Base-by-base conservation (phyloP, 139 green algal species). In the Chlorella sp. region DNA sequence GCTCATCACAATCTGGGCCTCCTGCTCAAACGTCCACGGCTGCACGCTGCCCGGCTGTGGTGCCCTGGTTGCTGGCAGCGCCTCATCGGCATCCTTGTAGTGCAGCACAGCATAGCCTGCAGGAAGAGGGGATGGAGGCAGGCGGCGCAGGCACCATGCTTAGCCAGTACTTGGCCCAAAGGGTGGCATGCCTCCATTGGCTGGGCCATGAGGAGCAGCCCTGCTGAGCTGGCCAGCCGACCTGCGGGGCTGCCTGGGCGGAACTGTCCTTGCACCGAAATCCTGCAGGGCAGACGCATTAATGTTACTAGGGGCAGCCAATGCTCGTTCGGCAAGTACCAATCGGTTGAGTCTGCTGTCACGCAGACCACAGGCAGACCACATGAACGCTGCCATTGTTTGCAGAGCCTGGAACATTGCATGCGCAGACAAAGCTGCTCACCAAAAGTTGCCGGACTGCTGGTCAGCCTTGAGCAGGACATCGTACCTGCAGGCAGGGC, bases 81-180 rank as follows among this genome's bases (percentile, higher is more conserved):
- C 17, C 25, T 47, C 32, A 15, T 26, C 1, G 4, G 76, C 60
- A 7, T 60, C 47, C 25, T 72, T 57, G 38, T 82, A 82, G 36
- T 44, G 76, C 25, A 82, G 76, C 57, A 82, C 76, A 25, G 76
- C 76, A 34, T 73, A 82, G 36, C 76, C 76, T 82, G 60, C 76
- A n/a, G 11, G 15, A 26, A 51, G 56, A n/a, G 1, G 65, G 41
- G 4, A n/a, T n/a, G n/a, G n/a, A n/a, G n/a, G n/a, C n/a, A n/a
- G n/a, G n/a, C n/a, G n/a, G n/a, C n/a, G n/a, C n/a, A n/a, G n/a
- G n/a, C n/a, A n/a, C n/a, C n/a, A n/a, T n/a, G n/a, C n/a, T n/a
- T n/a, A n/a, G n/a, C n/a, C n/a, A n/a, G n/a, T n/a, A n/a, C n/a
- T n/a, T n/a, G n/a, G n/a, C n/a, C n/a, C n/a, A n/a, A n/a, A n/a